Evolutionary conservation across 2,329 filamentous ascomycete genomes (phyloP), one percentile per base, ranked within the genome.

Genomic region (Albifimbria verrucaria): DNA sequence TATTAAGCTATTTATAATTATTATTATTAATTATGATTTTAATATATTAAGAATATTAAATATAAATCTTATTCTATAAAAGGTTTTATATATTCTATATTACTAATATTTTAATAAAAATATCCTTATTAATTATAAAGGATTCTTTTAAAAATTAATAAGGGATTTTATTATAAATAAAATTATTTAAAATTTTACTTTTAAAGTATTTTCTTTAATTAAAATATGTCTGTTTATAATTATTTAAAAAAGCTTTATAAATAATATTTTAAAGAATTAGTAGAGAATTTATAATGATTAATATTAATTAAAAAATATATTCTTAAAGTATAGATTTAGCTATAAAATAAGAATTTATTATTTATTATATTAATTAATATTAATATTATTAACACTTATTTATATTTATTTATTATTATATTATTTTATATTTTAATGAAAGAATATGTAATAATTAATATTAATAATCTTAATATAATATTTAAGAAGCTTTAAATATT

Each of bases 391-490:
- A 36, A 36, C 28, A 10, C n/a, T 36, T 10, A 10, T 36, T n/a
- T n/a, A n/a, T 32, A 4, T 41, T 18, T 42, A 39, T 48, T 42
- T 42, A 48, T 48, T 51, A 54, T 28, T 45, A 28, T 28, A 47
- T 21, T 51, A 50, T 48, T 47, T 50, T 36, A 48, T 48, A 50
- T 43, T 47, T 42, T 24, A 32, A 51, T 48, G 20, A 41, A 46
- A 48, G 22, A 54, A 51, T 32, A 48, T 51, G 42, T 23, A 15
- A 41, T 20, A 48, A 42, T 41, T 36, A 39, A 50, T 25, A 9
- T 48, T 36, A 26, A 36, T 41, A 23, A 48, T 39, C 17, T 48
- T 48, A 52, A 22, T 25, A 32, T 41, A 48, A 10, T 10, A 36
- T 18, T 52, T 32, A 48, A 28, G 36, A 48, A 48, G 20, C n/a